Evolutionary conservation across 768 basidiomycete genomes (phyloP), one percentile per base, ranked within the genome.

Genomic region (Harrya chromipes): DNA sequence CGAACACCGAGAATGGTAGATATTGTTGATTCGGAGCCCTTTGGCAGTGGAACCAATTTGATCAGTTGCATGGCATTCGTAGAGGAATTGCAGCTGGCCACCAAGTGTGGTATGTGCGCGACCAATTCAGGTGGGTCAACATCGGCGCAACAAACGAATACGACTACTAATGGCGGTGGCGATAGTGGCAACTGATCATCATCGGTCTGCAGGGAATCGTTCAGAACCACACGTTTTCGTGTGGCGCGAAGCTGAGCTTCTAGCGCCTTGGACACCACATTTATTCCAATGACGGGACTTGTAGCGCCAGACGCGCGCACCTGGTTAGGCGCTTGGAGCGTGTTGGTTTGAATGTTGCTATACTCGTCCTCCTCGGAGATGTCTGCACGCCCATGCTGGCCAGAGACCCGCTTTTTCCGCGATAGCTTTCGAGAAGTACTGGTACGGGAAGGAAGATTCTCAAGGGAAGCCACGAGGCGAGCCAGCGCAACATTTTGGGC

Each of bases 131-230:
- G 75, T 11, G 90, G 87, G 62, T 91, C 80, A 49, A 92, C 68
- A 59, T 93, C 91, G 27, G 79, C 80, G 37, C 77, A 75, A 64
- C 90, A 94, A 31, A 83, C 85, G 51, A 92, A 78, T 23, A 94
- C 71, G 40, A 76, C 54, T 58, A 61, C 43, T 57, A 60, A 34
- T 34, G 62, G 53, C n/a, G 58, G n/a, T 20, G 24, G 36, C 6
- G 11, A 16, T 46, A 49, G n/a, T 11, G 52, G 29, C 17, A n/a
- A 20, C 17, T 49, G 51, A 31, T 42, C 43, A 26, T 13, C 20
- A 6, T 33, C 6, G 5, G 4, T 34, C 7, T 41, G 40, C 14
- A 20, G 24, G 17, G 53, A 13, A 37, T 16, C 17, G 21, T 36
- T 31, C 19, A 55, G 11, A 11, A 58, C 41, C 5, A 50, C 38